Percentiles rank a stretch among this genome's conserved stretches.
Conservation (phyloP, 495 filamentous ascomycete genomes). For the Annulohypoxylon maeteangense region DNA sequence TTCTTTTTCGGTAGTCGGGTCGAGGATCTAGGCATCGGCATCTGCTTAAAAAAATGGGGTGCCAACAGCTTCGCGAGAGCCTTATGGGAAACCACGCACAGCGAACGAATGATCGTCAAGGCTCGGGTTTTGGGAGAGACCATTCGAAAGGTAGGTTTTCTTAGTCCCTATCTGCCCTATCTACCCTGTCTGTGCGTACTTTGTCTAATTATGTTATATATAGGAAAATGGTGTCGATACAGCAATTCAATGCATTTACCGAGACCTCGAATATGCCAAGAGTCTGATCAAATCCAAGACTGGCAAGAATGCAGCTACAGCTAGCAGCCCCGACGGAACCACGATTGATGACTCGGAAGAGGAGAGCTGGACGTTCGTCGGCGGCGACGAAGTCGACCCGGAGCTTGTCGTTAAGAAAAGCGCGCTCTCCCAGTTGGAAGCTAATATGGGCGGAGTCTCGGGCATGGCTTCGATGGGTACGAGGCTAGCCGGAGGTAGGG, state of each 20-base stretch:
- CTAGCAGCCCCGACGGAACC: constrained; percentile 41
- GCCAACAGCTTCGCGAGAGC: constrained; percentile 82
- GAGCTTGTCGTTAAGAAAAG: constrained; percentile 49
- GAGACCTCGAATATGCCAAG: constrained; percentile 95
- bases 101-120: constrained; percentile 87
- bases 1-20: constrained; percentile 93
- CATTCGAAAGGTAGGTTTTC: constrained; percentile 79
- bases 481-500: constrained; percentile 30
- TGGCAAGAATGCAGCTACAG: constrained; percentile 58
- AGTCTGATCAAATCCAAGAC: constrained; percentile 74
- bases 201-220: constrained; percentile 33
- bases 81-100: constrained; percentile 91
- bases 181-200: not conserved
- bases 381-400: constrained; percentile 51
- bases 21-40: constrained; percentile 91
- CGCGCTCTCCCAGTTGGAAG: constrained; percentile 41
- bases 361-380: constrained; percentile 63
- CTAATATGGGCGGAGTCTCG: constrained; percentile 7
- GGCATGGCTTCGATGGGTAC: constrained; percentile 20
- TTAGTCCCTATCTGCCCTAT: constrained; percentile 16
- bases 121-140: constrained; percentile 82
- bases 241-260: constrained; percentile 92
- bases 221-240: constrained; percentile 90
- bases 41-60: constrained; percentile 89
- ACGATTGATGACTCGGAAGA: constrained; percentile 53